Conservation (phyloP, 768 basidiomycete species). For the Flagelloscypha sp. region DNA sequence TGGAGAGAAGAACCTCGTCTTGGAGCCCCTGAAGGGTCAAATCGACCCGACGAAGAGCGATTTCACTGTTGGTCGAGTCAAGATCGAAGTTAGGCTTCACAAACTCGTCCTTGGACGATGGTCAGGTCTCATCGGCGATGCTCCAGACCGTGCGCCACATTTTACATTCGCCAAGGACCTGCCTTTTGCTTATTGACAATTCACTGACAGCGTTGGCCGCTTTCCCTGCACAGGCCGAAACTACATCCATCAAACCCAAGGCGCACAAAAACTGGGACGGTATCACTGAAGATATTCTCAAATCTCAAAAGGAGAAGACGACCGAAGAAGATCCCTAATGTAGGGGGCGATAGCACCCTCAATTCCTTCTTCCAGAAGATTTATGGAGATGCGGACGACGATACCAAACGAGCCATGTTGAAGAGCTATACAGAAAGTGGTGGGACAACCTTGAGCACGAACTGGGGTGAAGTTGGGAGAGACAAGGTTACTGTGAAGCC, state of each 20-base stretch:
- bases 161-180: neutral
- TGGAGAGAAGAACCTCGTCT: constrained; percentile 58
- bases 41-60: constrained; percentile 59
- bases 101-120: constrained; percentile 68
- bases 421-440: constrained; percentile 95
- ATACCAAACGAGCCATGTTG: constrained; percentile 92
- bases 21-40: constrained; percentile 78
- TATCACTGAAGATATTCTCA: constrained; percentile 60
- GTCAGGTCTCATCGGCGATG: constrained; percentile 67
- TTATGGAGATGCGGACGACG: constrained; percentile 83
- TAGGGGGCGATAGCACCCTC: constrained; percentile 78
- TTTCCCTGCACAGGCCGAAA: constrained; percentile 24
- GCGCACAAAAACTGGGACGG: constrained; percentile 91
- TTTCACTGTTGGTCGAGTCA: constrained; percentile 73
- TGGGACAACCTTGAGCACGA: constrained; percentile 91
- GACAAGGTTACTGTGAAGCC: constrained; percentile 68
- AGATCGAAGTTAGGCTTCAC: constrained; percentile 74
- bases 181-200: constrained; percentile 17
- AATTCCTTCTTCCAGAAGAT: constrained; percentile 90
- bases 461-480: constrained; percentile 86
- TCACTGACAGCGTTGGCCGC: constrained; percentile 19
- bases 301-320: constrained; percentile 59
- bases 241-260: constrained; percentile 32
- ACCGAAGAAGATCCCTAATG: constrained; percentile 79
- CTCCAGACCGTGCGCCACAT: constrained; percentile 55